Percentiles rank a stretch among this genome's conserved stretches.
Evolutionary conservation across 2,329 filamentous ascomycete genomes (phyloP).

Genomic region (Sphaerulina vaccinii): DNA sequence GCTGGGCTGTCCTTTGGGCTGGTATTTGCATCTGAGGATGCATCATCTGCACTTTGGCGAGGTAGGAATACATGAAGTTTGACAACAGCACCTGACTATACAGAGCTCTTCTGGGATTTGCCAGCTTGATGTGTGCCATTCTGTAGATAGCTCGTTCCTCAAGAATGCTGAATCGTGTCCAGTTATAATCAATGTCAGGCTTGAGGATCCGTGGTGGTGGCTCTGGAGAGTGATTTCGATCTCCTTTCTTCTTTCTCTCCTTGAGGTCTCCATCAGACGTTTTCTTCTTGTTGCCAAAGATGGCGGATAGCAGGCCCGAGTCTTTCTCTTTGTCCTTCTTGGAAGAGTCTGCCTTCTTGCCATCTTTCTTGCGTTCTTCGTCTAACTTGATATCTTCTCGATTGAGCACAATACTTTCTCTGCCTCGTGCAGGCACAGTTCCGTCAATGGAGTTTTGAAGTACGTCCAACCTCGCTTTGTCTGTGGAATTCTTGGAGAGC

Average conservation of each 20-base stretch:
- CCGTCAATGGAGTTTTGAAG: conserved; percentile 83
- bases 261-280: conserved; percentile 64
- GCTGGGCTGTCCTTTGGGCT: conserved; percentile 56
- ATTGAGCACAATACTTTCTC: conserved; percentile 82
- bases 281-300: conserved; percentile 83
- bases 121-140: conserved; percentile 98
- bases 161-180: conserved; percentile 90
- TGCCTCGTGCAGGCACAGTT: conserved; percentile 50
- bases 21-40: conserved; percentile 92
- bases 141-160: conserved; percentile 97
- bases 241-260: conserved; percentile 66
- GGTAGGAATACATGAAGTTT: conserved; percentile 99
- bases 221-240: conserved; percentile 70
- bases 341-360: conserved; percentile 63
- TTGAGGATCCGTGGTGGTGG: conserved; percentile 69
- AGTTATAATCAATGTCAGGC: conserved; percentile 91
- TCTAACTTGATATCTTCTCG: conserved; percentile 73
- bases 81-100: conserved; percentile 94
- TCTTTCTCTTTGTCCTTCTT: conserved; percentile 82
- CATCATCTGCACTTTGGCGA: conserved; percentile 98
- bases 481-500: conserved; percentile 61
- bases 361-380: conserved; percentile 80
- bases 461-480: conserved; percentile 80
- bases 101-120: conserved; percentile 88
- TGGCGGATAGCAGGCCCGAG: conserved; percentile 78